Evolutionary conservation across 2,329 filamentous ascomycete species (phyloP), one percentile per base, ranked within the genome.

Genomic region (Cordyceps militaris): DNA sequence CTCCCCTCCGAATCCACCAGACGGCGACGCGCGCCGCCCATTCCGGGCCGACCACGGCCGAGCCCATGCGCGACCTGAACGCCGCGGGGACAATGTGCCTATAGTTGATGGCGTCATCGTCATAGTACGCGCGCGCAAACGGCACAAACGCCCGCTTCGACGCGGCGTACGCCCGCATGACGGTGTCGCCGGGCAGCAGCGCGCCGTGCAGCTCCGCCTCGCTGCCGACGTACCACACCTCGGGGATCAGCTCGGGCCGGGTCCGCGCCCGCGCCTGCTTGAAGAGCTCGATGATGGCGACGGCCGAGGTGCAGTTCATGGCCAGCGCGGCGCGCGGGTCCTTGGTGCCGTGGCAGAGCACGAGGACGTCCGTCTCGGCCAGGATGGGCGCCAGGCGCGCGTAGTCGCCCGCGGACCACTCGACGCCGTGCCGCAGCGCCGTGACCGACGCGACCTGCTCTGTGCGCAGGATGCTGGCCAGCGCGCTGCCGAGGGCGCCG

Each of bases 201-300:
- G 61, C 42, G 10, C 62, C 62, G 40, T 64, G 62, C 10, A 64
- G 14, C 38, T 64, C 61, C 7, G 62, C 62, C 38, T 63, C 61
- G 51, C 60, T 61, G 43, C 62, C 62, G 9, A 64, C 36, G 26
- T 63, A 64, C 62, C 61, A 64, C 7, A 64, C 59, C 46, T 64
- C 62, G 2, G 62, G 61, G 4, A 59, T 38, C 3, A 58, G 34
- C 26, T 53, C 56, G 2, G 48, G 38, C 19, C 32, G 36, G 7
- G 38, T n/a, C 6, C 51, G 24, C 21, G 28, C 13, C 14, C 57
- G n/a, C 9, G 16, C 23, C 23, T 32, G 44, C 40, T 50, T 55
- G 55, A 60, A 60, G 1, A 58, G 48, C 23, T 60, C 60, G n/a
- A 59, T 58, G 11, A 63, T 57, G 4, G 34, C 24, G 7, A 50